Evolutionary conservation across 1,284 basidiomycete genomes (phyloP), one percentile per base, ranked within the genome.

Genomic region (Flammula alnicola): DNA sequence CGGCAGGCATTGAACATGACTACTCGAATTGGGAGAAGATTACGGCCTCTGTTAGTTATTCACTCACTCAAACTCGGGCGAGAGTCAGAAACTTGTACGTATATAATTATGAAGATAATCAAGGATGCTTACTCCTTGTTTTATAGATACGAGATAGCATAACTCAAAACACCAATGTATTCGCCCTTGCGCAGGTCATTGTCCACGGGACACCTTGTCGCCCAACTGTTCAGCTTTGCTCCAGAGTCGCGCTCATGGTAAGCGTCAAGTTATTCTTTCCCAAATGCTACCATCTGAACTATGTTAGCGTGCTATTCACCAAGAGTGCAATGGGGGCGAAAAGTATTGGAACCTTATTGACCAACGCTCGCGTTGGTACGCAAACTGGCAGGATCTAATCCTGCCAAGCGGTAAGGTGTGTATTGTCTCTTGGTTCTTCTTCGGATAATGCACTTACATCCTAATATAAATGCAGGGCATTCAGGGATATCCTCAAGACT

Each of bases 1-100:
- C 42, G 12, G 16, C 27, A 14, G 47, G 49, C 17, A 51, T 55
- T 36, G 50, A 55, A 45, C 49, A 52, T 22, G 50, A 55, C 32
- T 45, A 43, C 20, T 25, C 45, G 10, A 52, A 44, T 22, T 51
- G 45, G 53, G 47, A 55, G 42, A 55, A 51, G 20, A 37, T 55
- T 30, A 35, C 36, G 6, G 23, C 25, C 7, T 29, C 26, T 46
- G 50, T 55, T 9, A 42, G 50, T 12, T 52, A 52, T 45, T 35
- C 46, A 5, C 53, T 55, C 30, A 51, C 53, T 14, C 49, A 55
- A 38, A 40, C 27, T n/a, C 40, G 46, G 19, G 36, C 45, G 5
- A 55, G 33, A 46, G 30, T 55, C 19, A 54, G 40, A 54, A 54
- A 47, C 26, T 31, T 22, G 52, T 55, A 55, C 25, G 33, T 41